These are phyloP conservation scores for Paxillus rubicundulus DNA, from an alignment of 768 basidiomycete genomes.

Conservation along the genomic window DNA sequence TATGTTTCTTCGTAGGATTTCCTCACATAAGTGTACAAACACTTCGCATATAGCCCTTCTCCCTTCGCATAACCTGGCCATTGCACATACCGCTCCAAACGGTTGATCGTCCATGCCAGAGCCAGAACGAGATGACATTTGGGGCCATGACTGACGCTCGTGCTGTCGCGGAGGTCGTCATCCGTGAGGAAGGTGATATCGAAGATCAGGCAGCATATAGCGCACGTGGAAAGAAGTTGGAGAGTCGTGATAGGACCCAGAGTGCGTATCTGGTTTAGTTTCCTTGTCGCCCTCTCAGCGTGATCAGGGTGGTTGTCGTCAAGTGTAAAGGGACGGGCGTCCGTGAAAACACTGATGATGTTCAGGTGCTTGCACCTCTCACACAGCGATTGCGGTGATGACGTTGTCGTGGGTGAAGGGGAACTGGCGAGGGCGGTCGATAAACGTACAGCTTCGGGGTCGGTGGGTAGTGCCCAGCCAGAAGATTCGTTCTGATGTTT, in stretches of 20 bases:
- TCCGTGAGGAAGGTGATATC: conserved; percentile 2
- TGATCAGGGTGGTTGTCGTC: background rate
- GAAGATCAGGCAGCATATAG: conserved; percentile 13
- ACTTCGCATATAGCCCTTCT: conserved; percentile 8
- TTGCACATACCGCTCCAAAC: background rate
- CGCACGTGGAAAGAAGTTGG: conserved; percentile 7
- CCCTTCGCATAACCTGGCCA: background rate
- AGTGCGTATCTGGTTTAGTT: background rate
- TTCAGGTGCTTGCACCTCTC: conserved; percentile 1
- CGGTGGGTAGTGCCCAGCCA: background rate
- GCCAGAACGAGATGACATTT: background rate
- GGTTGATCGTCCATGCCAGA: conserved; percentile 1
- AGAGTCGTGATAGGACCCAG: conserved; percentile 5
- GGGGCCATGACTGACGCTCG: background rate
- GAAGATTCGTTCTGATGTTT: background rate
- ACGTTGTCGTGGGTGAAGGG: background rate
- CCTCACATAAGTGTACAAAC: conserved; percentile 2
- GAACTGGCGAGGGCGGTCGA: background rate
- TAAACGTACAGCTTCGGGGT: background rate
- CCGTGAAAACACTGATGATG: background rate
- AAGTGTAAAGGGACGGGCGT: background rate
- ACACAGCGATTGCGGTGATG: background rate
- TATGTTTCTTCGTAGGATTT: background rate
- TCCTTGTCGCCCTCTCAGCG: background rate
- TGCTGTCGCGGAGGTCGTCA: background rate